Evolutionary conservation across 2,329 filamentous ascomycete species (phyloP).

Genomic region (Colletotrichum liaoningense): DNA sequence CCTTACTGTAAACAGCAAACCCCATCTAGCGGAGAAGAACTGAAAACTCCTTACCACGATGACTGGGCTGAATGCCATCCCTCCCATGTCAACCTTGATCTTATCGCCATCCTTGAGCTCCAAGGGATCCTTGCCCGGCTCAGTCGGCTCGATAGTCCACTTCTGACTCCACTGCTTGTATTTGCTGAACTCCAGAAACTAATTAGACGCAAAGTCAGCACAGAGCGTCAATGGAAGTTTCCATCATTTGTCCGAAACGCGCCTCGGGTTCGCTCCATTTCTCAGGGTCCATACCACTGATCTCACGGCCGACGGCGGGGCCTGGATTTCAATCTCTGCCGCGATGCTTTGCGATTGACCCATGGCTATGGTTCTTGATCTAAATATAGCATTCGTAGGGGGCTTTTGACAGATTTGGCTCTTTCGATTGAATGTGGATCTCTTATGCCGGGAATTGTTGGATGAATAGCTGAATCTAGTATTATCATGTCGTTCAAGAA

Average conservation of each 20-base stretch:
- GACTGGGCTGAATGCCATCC: neutral
- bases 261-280: neutral
- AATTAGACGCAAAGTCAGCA: neutral
- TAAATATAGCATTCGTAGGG: neutral
- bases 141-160: neutral
- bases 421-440: neutral
- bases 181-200: slow-evolving; percentile 9
- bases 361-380: neutral
- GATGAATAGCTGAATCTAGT: rapidly evolving
- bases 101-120: slow-evolving; percentile 7
- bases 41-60: neutral
- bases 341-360: neutral
- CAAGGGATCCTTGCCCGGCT: neutral
- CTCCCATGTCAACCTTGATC: slow-evolving; percentile 2
- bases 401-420: neutral
- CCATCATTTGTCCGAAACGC: neutral
- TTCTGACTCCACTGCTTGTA: slow-evolving; percentile 8
- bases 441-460: neutral
- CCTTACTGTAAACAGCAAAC: neutral
- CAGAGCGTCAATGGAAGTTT: neutral
- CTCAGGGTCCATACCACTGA: neutral
- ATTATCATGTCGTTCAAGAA: neutral
- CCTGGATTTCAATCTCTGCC: slow-evolving; percentile 6
- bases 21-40: neutral
- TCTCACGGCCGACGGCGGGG: slow-evolving; percentile 6